A percentile compares a stretch with the other conserved stretches of the same genome.
Conservation (phyloP, 768 basidiomycete species). For the Tulasnella sp. region DNA sequence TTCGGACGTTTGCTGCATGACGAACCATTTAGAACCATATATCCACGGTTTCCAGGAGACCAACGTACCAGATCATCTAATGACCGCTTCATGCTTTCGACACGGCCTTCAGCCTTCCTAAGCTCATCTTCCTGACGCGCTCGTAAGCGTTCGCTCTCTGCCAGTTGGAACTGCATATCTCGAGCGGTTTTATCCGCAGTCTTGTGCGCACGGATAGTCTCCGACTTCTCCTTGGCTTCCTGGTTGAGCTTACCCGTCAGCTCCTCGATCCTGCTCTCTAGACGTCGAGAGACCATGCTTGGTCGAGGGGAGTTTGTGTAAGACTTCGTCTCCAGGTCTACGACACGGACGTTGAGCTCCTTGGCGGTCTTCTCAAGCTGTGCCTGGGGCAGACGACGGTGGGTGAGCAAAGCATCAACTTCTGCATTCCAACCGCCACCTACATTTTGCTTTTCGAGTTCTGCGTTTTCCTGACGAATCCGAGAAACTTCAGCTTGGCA, state of each 20-base stretch:
- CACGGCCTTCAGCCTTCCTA: conserved; percentile 44
- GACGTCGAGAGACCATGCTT: conserved; percentile 38
- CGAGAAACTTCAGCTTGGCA: conserved; percentile 65
- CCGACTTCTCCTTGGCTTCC: conserved; percentile 36
- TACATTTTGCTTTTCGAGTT: conserved; percentile 67
- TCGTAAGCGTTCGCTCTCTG: conserved; percentile 51
- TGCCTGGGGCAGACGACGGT: conserved; percentile 40
- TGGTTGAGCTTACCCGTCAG: conserved; percentile 47
- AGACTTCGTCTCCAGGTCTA: conserved; percentile 71
- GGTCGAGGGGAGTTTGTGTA: conserved; percentile 46
- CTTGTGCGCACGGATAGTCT: conserved; percentile 26
- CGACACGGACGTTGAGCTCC: conserved; percentile 68
- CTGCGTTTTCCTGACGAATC: conserved; percentile 67
- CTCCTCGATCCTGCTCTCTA: conserved; percentile 63
- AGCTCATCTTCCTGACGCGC: conserved; percentile 54
- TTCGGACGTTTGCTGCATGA: conserved; percentile 49
- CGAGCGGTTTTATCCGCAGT: conserved; percentile 38
- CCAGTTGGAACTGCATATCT: conserved; percentile 42
- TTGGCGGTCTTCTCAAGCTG: conserved; percentile 75
- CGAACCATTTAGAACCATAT: not conserved
- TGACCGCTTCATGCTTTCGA: conserved; percentile 41
- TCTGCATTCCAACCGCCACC: conserved; percentile 18
- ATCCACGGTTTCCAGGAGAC: conserved; percentile 16
- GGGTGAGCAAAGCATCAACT: too few species aligned
- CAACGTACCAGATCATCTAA: conserved; percentile 49